These are phyloP conservation scores for Sarocladium oryzae DNA, from an alignment of 2,329 filamentous ascomycete genomes.

Conservation along the genomic window DNA sequence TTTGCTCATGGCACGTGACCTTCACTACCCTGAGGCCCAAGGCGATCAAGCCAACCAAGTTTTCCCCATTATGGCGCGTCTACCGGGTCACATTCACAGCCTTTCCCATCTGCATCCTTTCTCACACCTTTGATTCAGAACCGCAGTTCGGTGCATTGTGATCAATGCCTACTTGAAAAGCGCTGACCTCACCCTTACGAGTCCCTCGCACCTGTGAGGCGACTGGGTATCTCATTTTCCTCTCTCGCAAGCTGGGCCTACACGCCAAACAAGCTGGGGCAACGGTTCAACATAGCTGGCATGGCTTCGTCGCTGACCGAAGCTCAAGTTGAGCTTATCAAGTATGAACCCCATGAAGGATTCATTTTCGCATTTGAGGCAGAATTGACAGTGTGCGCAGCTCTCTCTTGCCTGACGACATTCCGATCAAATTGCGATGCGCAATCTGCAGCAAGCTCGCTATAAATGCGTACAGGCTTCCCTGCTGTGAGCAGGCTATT, in stretches of 20 bases:
- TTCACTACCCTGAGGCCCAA: too few species aligned
- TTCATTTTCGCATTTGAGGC: neutral
- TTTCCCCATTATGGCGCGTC: constrained; percentile 8
- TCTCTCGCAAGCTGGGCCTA: neutral
- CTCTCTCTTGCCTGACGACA: constrained; percentile 71
- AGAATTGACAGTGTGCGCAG: too few species aligned
- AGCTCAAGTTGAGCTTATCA: constrained; percentile 53
- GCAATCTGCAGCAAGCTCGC: constrained; percentile 88
- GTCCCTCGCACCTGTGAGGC: constrained; percentile 1
- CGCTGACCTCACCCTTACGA: neutral
- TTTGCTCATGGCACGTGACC: constrained; percentile 1
- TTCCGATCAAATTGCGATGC: constrained; percentile 94
- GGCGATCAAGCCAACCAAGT: neutral
- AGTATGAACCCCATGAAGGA: constrained; percentile 29
- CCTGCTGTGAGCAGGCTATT: constrained; percentile 92
- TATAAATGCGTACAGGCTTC: constrained; percentile 82
- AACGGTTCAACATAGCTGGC: too few species aligned
- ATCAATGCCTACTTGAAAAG: constrained; percentile 8
- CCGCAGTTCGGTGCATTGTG: neutral
- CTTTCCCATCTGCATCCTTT: neutral
- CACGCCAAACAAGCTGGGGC: too few species aligned
- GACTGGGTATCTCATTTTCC: neutral
- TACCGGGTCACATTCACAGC: neutral
- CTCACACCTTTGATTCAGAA: neutral
- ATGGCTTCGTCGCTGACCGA: constrained; percentile 36